phyloP scores from a whole-genome alignment of 2,329 filamentous ascomycete species.

The Pyrenophora seminiperda region DNA sequence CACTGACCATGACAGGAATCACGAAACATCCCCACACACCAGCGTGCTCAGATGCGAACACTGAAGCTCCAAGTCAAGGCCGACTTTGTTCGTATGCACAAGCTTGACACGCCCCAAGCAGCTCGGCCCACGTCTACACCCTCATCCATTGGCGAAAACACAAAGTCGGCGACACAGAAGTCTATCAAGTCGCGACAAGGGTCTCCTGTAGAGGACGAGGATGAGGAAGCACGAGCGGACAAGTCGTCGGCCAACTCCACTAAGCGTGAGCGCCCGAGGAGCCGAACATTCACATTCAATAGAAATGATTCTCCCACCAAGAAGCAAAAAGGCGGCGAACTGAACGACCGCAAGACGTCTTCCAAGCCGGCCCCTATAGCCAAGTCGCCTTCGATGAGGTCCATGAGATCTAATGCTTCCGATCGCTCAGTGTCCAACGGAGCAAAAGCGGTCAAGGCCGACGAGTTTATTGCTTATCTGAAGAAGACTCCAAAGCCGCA shows the following conservation, averaged over 20 bases:
- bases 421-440: slow-evolving; percentile 68
- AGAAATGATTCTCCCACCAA: slow-evolving; percentile 76
- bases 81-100: slow-evolving; percentile 91
- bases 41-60: slow-evolving; percentile 92
- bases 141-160: slow-evolving; percentile 46
- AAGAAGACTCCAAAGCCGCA: slow-evolving; percentile 80
- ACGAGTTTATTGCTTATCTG: slow-evolving; percentile 86
- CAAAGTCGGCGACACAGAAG: slow-evolving; percentile 52
- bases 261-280: slow-evolving; percentile 62
- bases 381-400: slow-evolving; percentile 64
- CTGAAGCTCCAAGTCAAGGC: slow-evolving; percentile 89
- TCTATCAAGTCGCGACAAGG: slow-evolving; percentile 42
- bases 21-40: slow-evolving; percentile 90
- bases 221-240: slow-evolving; percentile 11
- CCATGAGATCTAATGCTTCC: slow-evolving; percentile 60
- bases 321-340: slow-evolving; percentile 69
- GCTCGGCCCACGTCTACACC: slow-evolving; percentile 54
- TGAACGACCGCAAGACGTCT: slow-evolving; percentile 56
- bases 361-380: slow-evolving; percentile 75
- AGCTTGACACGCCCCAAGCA: slow-evolving; percentile 62
- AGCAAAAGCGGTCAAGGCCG: slow-evolving; percentile 74
- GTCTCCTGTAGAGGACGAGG: slow-evolving; percentile 29
- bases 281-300: slow-evolving; percentile 78
- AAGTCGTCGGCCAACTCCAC: slow-evolving; percentile 37
- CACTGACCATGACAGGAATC: slow-evolving; percentile 68